These are phyloP conservation scores for Phragmites australis DNA, from an alignment of 176 grass and related monocot genomes.

Conservation along the genomic window DNA sequence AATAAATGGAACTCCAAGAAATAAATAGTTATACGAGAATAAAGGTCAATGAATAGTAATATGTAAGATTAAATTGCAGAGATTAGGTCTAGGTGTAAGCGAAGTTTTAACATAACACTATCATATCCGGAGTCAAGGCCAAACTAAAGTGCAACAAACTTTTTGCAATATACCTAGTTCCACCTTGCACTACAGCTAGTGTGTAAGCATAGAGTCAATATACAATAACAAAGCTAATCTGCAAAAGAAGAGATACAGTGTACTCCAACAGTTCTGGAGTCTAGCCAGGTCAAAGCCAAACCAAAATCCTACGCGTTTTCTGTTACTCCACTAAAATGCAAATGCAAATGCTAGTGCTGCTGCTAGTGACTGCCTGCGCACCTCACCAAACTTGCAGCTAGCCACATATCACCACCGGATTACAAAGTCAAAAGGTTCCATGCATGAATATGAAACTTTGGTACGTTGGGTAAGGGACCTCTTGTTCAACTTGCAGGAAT, in stretches of 20 bases:
- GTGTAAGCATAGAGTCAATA: not conserved
- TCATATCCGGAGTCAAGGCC: too few species aligned
- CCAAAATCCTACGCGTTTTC: not conserved
- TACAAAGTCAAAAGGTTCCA: not conserved
- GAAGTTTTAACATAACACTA: not conserved
- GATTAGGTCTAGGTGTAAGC: not conserved
- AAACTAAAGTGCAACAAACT: too few species aligned
- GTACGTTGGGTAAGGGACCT: not conserved
- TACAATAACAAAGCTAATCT: not conserved
- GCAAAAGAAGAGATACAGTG: not conserved
- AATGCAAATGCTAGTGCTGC: not conserved
- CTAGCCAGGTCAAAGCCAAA: not conserved
- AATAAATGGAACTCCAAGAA: not conserved
- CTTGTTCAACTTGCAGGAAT: not conserved
- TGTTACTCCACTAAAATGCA: not conserved
- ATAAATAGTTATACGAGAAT: not conserved
- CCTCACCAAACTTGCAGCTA: slow-evolving; percentile 16
- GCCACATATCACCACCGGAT: not conserved
- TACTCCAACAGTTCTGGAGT: not conserved
- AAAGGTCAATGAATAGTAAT: not conserved
- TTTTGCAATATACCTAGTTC: not conserved
- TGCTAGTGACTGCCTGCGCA: not conserved
- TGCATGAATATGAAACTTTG: not conserved
- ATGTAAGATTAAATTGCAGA: not conserved
- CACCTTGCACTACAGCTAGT: not conserved